Base-by-base conservation (phyloP, 441 rosid species). In the Theobroma grandiflorum region DNA sequence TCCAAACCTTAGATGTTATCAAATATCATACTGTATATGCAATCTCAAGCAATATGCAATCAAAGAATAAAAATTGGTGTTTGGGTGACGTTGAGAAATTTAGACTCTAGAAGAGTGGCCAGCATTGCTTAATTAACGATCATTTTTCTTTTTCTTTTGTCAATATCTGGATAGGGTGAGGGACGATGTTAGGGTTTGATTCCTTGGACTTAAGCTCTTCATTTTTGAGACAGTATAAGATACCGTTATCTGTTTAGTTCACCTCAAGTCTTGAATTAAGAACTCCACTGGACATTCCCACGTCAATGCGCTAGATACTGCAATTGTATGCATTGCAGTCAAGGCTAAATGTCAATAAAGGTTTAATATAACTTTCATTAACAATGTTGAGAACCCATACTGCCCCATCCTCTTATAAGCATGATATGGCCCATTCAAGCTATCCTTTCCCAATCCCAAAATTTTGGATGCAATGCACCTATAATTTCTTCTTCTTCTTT, bases 251-350 rank as follows among this genome's bases (percentile, higher is more conserved):
- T 58, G 22, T 33, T 12, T 38, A 62, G 26, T 76, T 82, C 78
- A 95, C 99, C 98, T 95, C 98, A 15, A 96, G 99, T 80, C 93
- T 91, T 82, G 96, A 91, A 65, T 90, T 82, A 61, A 94, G 92
- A 84, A 95, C 93, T 73, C 99, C 97, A 80, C 95, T 89, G 18
- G 99, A 95, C 99, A 95, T 95, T 82, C 98, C 99, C 8, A 95
- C 99, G 81, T 95, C 98, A 68, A 95, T 50, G 18, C 96, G 84
- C 99, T 98, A 95, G 81, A 95, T 88, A 76, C 91, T 86, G 70
- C 97, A 89, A 78, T 90, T 85, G 79, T 91, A 92, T 80, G 92
- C 86, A 85, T 98, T 95, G 90, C 69, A 52, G n/a, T 42, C 16
- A 0, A 35, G 12, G 18, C 16, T 53, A 3, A 47, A 40, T 78